A percentile compares a stretch with the other conserved stretches of the same genome.
phyloP scores from a whole-genome alignment of 805 yeast species.

The Phaffomyces opuntiae region DNA sequence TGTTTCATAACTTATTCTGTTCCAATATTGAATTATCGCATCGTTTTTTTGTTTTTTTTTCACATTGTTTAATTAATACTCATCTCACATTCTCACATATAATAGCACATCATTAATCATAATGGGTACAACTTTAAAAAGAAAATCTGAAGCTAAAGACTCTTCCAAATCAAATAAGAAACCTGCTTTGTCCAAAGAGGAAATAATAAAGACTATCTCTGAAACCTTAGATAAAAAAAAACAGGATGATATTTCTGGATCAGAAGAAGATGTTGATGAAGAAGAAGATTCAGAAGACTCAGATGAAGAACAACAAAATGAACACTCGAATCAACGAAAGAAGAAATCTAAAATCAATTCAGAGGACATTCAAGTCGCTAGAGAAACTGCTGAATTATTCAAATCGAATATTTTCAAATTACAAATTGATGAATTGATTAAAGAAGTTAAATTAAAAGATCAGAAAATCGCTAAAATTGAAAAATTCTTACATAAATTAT shows the following conservation, averaged over 20 bases:
- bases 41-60: neutral
- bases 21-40: no score
- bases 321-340: conserved; percentile 9
- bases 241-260: conserved; percentile 4
- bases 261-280: conserved; percentile 13
- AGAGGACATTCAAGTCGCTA: conserved; percentile 83
- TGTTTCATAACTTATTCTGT: no score
- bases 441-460: conserved; percentile 73
- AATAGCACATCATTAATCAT: neutral
- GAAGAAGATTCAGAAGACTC: conserved; percentile 23
- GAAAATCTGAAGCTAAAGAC: conserved; percentile 16
- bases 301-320: conserved; percentile 19
- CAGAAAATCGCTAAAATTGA: conserved; percentile 59
- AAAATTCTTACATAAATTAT: conserved; percentile 65
- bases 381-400: conserved; percentile 91
- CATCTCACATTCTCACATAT: neutral
- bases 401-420: conserved; percentile 92
- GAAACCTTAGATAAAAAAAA: conserved; percentile 4
- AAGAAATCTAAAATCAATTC: conserved; percentile 37
- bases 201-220: conserved; percentile 14
- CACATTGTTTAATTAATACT: neutral
- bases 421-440: conserved; percentile 85
- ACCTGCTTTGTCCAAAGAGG: conserved; percentile 14
- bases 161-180: conserved; percentile 13
- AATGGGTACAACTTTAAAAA: conserved; percentile 5